Conservation (phyloP, 768 basidiomycete genomes). For the Phallus indusiatus region DNA sequence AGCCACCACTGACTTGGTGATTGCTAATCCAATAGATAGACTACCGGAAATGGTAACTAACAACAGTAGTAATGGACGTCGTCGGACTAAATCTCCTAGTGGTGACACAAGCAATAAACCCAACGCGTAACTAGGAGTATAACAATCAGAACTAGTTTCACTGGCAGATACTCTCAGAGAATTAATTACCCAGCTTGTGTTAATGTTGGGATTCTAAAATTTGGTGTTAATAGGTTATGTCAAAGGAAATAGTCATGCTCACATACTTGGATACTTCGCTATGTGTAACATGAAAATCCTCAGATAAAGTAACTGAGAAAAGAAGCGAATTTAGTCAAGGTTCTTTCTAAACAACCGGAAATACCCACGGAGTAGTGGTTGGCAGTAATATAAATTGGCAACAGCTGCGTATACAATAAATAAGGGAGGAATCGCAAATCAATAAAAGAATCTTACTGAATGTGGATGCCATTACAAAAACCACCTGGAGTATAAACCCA, state of each 20-base stretch:
- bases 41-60: slow-evolving; percentile 43
- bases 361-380: slow-evolving; percentile 61
- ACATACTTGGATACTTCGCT: slow-evolving; percentile 10
- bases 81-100: slow-evolving; percentile 71
- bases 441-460: slow-evolving; percentile 30
- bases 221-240: background rate
- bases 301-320: slow-evolving; percentile 18
- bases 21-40: slow-evolving; percentile 62
- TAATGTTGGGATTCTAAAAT: slow-evolving; percentile 22
- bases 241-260: background rate
- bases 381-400: slow-evolving; percentile 77
- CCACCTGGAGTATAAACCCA: slow-evolving; percentile 40
- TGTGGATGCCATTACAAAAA: slow-evolving; percentile 58
- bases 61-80: slow-evolving; percentile 58
- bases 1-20: slow-evolving; percentile 46
- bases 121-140: slow-evolving; percentile 53
- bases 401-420: slow-evolving; percentile 20
- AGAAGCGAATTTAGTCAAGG: slow-evolving; percentile 6
- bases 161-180: slow-evolving; percentile 15
- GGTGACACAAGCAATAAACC: slow-evolving; percentile 73
- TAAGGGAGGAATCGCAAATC: background rate
- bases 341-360: background rate
- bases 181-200: slow-evolving; percentile 19
- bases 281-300: slow-evolving; percentile 13
- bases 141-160: slow-evolving; percentile 27